Evolutionary conservation across 1,284 basidiomycete genomes (phyloP), one percentile per base, ranked within the genome.

Genomic region (Boletus subluridellus): DNA sequence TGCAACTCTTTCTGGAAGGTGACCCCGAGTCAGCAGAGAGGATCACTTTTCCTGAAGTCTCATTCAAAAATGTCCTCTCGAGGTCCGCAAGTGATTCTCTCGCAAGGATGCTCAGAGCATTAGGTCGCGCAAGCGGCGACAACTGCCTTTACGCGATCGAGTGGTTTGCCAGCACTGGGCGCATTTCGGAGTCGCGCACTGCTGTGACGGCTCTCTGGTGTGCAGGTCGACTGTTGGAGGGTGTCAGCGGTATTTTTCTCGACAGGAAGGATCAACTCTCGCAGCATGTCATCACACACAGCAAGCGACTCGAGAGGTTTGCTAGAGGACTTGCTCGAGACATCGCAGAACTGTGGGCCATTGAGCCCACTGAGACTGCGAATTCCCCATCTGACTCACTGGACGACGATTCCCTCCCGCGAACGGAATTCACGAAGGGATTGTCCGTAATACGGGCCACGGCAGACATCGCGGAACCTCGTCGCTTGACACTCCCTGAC

Each of bases 201-300:
- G 80, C 86, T 4, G 85, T 85, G 2, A 83, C 92, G 0, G 91
- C 91, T 2, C 75, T 94, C n/a, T 95, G 93, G 91, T 90, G 90
- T 66, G 87, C 89, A 1, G 81, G 83, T 60, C 78, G 82, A 52
- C 72, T 96, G 0, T 71, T 96, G 54, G 87, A 92, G 62, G 94
- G 94, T 3, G 77, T 88, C 4, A 75, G 81, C 0, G 73, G 74
- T 2, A 72, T 87, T 2, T 75, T 74, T 11, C 69, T 86, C 10
- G 70, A 65, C 17, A 58, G 66, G 28, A 54, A 69, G 5, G 60
- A 68, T 39, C 62, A 62, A 30, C 53, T 58, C 6, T 66, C 63
- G 38, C 66, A 65, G 52, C 72, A 70, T 51, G 82, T 80, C 28
- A 55, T 54, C 26, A 54, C 48, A 12, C 55, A 64, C 17, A 65